Conservation (phyloP, 75 land plant species). For the Sequoiadendron giganteum region DNA sequence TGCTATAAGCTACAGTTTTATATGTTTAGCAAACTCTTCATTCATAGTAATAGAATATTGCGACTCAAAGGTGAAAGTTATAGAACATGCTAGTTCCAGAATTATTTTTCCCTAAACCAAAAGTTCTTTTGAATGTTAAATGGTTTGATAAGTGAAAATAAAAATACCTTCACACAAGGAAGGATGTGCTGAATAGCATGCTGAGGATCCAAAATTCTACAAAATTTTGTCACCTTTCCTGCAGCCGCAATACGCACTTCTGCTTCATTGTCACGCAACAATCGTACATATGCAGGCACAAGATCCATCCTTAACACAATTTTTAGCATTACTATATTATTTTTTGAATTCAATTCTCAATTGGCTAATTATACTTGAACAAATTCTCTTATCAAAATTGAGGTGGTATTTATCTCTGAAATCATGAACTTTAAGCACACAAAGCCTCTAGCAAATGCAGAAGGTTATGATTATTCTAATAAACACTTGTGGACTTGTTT, state of each 20-base stretch:
- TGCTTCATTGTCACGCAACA: constrained; percentile 66
- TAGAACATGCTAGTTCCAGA: not conserved
- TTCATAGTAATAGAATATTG: not conserved
- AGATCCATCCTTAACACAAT: constrained; percentile 37
- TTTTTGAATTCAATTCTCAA: not conserved
- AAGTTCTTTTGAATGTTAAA: not conserved
- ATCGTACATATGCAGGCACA: constrained; percentile 58
- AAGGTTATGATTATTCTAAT: not conserved
- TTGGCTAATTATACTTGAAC: not conserved
- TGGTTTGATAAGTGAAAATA: not conserved
- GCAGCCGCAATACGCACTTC: constrained; percentile 71
- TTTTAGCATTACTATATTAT: not conserved
- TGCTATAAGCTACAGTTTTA: not conserved
- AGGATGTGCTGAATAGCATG: constrained; percentile 56
- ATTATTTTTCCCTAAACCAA: not conserved
- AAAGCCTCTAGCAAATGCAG: not conserved
- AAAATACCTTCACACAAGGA: constrained; percentile 59
- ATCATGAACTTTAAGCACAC: not conserved
- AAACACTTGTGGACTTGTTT: not conserved
- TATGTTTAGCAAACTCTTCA: not conserved
- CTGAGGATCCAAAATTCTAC: constrained; percentile 48
- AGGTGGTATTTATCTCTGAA: not conserved
- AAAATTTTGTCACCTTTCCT: constrained; percentile 66
- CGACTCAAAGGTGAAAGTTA: not conserved
- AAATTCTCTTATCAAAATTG: constrained; percentile 2